A percentile compares a stretch with the other conserved stretches of the same genome.
Evolutionary conservation across 495 filamentous ascomycete species (phyloP).

Genomic region (Hypoxylon rickii): DNA sequence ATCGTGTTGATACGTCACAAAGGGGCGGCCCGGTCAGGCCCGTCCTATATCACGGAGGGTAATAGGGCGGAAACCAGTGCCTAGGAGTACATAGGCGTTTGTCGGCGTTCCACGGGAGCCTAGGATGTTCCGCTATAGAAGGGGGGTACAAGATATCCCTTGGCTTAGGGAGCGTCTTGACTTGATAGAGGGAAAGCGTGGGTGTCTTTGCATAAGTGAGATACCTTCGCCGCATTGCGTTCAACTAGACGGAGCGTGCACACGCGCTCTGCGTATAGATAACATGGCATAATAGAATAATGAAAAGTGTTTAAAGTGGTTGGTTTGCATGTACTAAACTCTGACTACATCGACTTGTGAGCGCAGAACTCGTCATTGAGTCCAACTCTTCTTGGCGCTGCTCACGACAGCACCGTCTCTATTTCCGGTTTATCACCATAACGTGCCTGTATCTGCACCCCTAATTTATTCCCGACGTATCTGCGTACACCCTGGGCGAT

Average conservation of each 20-base stretch:
- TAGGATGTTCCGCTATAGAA: too few species aligned
- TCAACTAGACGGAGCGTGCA: not conserved
- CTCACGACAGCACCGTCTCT: too few species aligned
- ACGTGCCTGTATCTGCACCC: too few species aligned
- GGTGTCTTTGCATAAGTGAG: conserved; percentile 7
- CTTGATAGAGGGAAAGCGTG: not conserved
- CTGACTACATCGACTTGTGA: too few species aligned
- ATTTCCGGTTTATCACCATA: too few species aligned
- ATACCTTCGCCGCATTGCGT: conserved; percentile 10
- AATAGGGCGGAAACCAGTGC: too few species aligned
- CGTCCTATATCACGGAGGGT: not conserved
- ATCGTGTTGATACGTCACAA: not conserved
- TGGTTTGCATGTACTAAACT: too few species aligned
- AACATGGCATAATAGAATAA: conserved; percentile 25
- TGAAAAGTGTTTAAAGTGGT: not conserved
- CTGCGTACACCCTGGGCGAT: too few species aligned
- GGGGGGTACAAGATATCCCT: not conserved
- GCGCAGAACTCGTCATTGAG: too few species aligned
- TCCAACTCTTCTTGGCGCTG: too few species aligned
- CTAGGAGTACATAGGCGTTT: not conserved
- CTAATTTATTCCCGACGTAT: too few species aligned
- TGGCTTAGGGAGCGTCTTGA: conserved; percentile 1
- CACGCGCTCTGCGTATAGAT: not conserved
- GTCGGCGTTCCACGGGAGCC: too few species aligned
- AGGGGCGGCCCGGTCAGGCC: not conserved